Percentiles rank a stretch among this genome's conserved stretches.
These are phyloP conservation scores for Microcyclospora tardicrescens DNA, from an alignment of 2,329 filamentous ascomycete genomes.

Conservation along the genomic window DNA sequence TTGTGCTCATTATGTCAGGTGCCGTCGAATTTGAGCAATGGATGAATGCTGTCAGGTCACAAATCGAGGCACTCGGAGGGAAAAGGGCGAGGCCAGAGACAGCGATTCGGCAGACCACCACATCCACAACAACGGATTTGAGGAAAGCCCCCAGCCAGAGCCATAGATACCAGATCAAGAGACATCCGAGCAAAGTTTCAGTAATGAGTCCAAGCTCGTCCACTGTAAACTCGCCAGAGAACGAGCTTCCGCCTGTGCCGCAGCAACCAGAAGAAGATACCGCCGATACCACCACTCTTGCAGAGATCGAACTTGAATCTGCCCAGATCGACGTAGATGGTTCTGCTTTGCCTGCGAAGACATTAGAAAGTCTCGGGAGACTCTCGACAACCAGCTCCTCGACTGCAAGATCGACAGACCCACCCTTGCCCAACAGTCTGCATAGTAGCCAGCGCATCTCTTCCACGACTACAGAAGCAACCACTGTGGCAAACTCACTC, in stretches of 20 bases:
- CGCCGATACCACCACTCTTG: slow-evolving; percentile 5
- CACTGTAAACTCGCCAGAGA: too few species aligned
- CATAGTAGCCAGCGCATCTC: slow-evolving; percentile 20
- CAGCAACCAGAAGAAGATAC: slow-evolving; percentile 2
- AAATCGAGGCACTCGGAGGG: slow-evolving; percentile 59
- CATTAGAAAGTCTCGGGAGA: too few species aligned
- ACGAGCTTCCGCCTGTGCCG: neutral
- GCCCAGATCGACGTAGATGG: slow-evolving; percentile 7
- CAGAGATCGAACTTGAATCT: slow-evolving; percentile 8
- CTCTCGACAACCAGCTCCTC: too few species aligned
- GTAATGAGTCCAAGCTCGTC: slow-evolving; percentile 4
- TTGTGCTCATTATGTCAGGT: slow-evolving; percentile 60
- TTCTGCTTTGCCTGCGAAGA: slow-evolving; percentile 14
- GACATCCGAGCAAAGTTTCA: slow-evolving; percentile 21
- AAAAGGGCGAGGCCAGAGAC: slow-evolving; percentile 47
- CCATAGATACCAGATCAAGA: slow-evolving; percentile 26
- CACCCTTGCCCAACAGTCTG: slow-evolving; percentile 16
- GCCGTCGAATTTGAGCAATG: slow-evolving; percentile 65
- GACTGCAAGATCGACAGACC: slow-evolving; percentile 12
- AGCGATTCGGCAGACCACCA: neutral
- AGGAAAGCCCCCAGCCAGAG: slow-evolving; percentile 15
- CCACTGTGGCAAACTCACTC: slow-evolving; percentile 14
- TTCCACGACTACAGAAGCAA: slow-evolving; percentile 9
- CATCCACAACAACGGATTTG: neutral
- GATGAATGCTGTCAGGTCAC: slow-evolving; percentile 54